phyloP scores from a whole-genome alignment of 495 filamentous ascomycete genomes.

The Daldinia grandis region DNA sequence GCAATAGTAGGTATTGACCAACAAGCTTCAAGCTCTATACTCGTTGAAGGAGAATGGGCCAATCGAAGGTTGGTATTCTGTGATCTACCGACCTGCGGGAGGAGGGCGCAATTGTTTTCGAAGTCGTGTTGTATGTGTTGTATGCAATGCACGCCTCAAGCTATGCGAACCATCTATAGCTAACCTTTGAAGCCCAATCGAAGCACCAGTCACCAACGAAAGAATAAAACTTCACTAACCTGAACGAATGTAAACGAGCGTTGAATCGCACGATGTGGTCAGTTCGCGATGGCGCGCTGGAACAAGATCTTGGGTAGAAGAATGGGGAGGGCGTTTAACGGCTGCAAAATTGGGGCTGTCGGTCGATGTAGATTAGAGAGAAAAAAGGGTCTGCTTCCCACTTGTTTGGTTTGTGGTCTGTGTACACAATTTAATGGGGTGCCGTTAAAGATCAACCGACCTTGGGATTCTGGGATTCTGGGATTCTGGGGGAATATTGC shows the following conservation, averaged over 20 bases:
- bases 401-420: not conserved
- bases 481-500: constrained; percentile 26
- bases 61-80: constrained; percentile 24
- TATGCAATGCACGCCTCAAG: not conserved
- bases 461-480: constrained; percentile 18
- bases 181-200: not conserved
- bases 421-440: not conserved
- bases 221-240: constrained; percentile 16
- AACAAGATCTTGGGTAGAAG: constrained; percentile 37
- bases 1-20: constrained; percentile 25
- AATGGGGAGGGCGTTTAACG: constrained; percentile 29
- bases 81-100: constrained; percentile 35
- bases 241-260: constrained; percentile 27
- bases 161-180: not conserved
- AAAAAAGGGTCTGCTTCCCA: constrained; percentile 26
- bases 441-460: constrained; percentile 27
- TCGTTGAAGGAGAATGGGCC: constrained; percentile 4
- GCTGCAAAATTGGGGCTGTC: constrained; percentile 28
- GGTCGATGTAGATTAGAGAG: constrained; percentile 29
- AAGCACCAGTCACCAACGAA: constrained; percentile 1
- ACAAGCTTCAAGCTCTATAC: constrained; percentile 34
- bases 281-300: constrained; percentile 37
- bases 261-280: constrained; percentile 36
- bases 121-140: constrained; percentile 9
- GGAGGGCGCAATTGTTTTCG: constrained; percentile 19